phyloP scores from a whole-genome alignment of 257 asterid species.

The Rehmannia glutinosa region DNA sequence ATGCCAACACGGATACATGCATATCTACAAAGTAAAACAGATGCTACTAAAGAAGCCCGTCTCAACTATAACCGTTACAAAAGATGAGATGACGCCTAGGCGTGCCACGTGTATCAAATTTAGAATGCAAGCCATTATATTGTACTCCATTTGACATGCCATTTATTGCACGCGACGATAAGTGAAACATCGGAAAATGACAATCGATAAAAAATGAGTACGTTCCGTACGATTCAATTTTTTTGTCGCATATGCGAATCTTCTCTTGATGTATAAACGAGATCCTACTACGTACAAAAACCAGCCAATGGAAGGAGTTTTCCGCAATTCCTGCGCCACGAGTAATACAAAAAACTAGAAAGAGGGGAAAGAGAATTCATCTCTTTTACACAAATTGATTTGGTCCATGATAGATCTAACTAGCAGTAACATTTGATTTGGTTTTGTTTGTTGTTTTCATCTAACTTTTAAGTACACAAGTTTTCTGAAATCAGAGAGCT shows the following conservation, averaged over 20 bases:
- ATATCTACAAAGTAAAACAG: neutral
- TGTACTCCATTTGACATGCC: too few species aligned
- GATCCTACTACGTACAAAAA: neutral
- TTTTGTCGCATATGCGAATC: neutral
- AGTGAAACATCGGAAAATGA: too few species aligned
- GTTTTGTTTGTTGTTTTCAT: too few species aligned
- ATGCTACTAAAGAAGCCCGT: neutral
- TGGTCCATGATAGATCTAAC: too few species aligned
- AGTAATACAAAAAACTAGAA: neutral
- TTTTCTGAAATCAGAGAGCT: too few species aligned
- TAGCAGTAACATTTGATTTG: too few species aligned
- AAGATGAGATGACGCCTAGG: neutral
- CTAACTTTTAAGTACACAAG: too few species aligned
- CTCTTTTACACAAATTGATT: too few species aligned
- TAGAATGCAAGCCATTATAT: neutral
- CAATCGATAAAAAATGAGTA: neutral
- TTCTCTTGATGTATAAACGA: neutral
- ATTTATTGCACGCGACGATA: too few species aligned
- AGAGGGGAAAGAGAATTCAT: neutral
- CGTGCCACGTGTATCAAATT: neutral
- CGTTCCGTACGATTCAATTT: neutral
- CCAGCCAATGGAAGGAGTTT: neutral
- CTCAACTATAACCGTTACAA: neutral
- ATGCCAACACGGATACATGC: neutral
- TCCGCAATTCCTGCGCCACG: neutral